These are phyloP conservation scores for Cladosporium phlei DNA, from an alignment of 2,329 filamentous ascomycete species.

Conservation along the genomic window DNA sequence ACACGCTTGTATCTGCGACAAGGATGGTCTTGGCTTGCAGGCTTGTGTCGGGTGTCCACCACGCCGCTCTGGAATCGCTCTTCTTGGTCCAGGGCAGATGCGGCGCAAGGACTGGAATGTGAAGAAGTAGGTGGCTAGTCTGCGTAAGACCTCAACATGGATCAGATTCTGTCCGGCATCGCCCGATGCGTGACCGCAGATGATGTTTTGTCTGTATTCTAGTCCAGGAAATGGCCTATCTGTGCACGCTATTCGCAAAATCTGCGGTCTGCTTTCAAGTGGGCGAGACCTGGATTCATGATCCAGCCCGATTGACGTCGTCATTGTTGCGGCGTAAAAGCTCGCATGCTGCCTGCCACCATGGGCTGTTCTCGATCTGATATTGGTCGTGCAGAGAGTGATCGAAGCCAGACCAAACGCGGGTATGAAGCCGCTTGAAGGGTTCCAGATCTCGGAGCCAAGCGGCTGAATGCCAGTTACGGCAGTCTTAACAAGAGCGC, in stretches of 20 bases:
- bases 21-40: conserved; percentile 10
- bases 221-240: background rate
- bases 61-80: conserved; percentile 9
- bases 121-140: conserved; percentile 1
- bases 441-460: too few relatives aligned
- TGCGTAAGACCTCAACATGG: conserved; percentile 1
- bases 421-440: background rate
- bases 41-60: conserved; percentile 14
- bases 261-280: background rate
- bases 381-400: background rate
- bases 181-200: background rate
- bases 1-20: conserved; percentile 7
- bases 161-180: conserved; percentile 3
- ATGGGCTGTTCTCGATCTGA: conserved; percentile 4
- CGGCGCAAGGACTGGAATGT: conserved; percentile 4
- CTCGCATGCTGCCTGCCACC: background rate
- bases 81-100: conserved; percentile 4
- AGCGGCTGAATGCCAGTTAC: too few relatives aligned
- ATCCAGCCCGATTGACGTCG: background rate
- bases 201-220: background rate
- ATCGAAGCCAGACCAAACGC: background rate
- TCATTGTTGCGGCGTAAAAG: background rate
- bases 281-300: background rate
- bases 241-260: conserved; percentile 1
- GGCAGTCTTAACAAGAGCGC: too few relatives aligned